Conservation (phyloP, 2,329 filamentous ascomycete genomes). For the Aspergillus phoenicis region DNA sequence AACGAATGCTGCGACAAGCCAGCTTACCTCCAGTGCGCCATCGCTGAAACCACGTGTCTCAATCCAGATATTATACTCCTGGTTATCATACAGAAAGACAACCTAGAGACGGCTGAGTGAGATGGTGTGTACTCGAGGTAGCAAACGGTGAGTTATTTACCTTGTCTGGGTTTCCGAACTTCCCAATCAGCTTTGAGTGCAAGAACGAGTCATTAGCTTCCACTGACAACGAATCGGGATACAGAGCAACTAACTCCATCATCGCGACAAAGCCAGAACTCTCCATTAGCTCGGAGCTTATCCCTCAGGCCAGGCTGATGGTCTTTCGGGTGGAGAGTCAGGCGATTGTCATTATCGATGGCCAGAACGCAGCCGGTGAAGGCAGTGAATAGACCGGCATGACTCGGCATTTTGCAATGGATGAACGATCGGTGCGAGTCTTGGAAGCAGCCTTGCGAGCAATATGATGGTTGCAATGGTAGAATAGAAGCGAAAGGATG, state of each 20-base stretch:
- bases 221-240: background rate
- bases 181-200: background rate
- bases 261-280: conserved; percentile 7
- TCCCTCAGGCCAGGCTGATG: background rate
- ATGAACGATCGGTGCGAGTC: too few species aligned
- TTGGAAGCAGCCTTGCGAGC: too few species aligned
- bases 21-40: background rate
- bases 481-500: background rate
- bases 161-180: conserved; percentile 11
- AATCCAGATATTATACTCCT: conserved; percentile 10
- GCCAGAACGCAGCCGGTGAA: background rate
- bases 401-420: conserved; percentile 5
- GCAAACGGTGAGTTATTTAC: background rate
- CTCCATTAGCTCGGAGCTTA: conserved; percentile 8
- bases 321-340: background rate
- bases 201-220: background rate
- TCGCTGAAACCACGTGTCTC: conserved; percentile 11
- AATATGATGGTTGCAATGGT: too few species aligned
- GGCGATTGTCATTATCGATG: background rate
- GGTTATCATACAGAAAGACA: background rate
- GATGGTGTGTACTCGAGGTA: background rate
- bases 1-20: background rate
- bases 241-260: conserved; percentile 5
- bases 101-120: background rate
- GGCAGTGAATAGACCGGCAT: background rate